A percentile compares a stretch with the other conserved stretches of the same genome.
These are phyloP conservation scores for Singerocomus rubriflavus DNA, from an alignment of 1,284 basidiomycete species.

Conservation along the genomic window DNA sequence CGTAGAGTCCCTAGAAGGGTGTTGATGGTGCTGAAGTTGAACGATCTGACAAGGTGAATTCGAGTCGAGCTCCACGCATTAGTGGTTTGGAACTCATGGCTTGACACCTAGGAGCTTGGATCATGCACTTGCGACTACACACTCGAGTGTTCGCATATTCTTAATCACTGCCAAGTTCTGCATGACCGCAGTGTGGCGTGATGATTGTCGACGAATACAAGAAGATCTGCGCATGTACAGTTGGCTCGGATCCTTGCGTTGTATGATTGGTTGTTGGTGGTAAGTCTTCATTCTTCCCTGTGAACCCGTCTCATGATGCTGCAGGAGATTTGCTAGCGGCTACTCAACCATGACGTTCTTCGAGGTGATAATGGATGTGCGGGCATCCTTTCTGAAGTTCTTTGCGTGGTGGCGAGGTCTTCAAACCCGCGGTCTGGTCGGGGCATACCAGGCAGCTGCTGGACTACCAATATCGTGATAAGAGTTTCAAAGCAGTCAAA, in stretches of 20 bases:
- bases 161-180: slow-evolving; percentile 92
- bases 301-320: slow-evolving; percentile 9
- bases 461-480: slow-evolving; percentile 45
- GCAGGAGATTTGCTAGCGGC: slow-evolving; percentile 56
- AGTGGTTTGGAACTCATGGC: background rate
- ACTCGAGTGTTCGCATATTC: slow-evolving; percentile 83
- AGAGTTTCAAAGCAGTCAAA: background rate
- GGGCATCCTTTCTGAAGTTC: slow-evolving; percentile 58
- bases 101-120: slow-evolving; percentile 56
- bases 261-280: slow-evolving; percentile 69
- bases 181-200: slow-evolving; percentile 78
- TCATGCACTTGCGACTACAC: slow-evolving; percentile 68
- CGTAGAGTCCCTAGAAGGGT: slow-evolving; percentile 79
- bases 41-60: slow-evolving; percentile 73
- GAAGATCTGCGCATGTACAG: slow-evolving; percentile 42
- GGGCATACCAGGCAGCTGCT: slow-evolving; percentile 67
- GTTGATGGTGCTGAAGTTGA: slow-evolving; percentile 86
- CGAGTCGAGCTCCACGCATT: slow-evolving; percentile 7
- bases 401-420: slow-evolving; percentile 69
- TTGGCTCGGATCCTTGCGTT: slow-evolving; percentile 46
- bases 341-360: slow-evolving; percentile 50
- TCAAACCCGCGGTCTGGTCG: slow-evolving; percentile 51
- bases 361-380: slow-evolving; percentile 66
- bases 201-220: slow-evolving; percentile 62
- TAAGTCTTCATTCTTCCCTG: slow-evolving; percentile 31